A percentile compares a stretch with the other conserved stretches of the same genome.
Conservation (phyloP, 2,329 filamentous ascomycete species). For the Rhexocercosporidium sp. region DNA sequence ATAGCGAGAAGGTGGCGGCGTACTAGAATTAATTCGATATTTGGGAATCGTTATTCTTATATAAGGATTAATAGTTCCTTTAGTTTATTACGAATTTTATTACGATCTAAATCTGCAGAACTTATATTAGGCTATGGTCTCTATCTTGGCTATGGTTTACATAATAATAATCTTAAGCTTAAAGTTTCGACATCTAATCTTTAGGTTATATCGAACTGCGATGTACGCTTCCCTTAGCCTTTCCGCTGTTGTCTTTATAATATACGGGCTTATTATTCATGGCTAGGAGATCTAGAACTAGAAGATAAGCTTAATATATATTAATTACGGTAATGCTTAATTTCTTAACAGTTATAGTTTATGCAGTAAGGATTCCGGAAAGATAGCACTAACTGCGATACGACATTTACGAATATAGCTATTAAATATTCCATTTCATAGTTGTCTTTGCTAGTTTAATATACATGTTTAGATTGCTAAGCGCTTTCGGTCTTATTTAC, state of each 20-base stretch:
- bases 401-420: slow-evolving; percentile 38
- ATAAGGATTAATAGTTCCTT: slow-evolving; percentile 47
- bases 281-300: slow-evolving; percentile 27
- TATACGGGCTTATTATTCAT: slow-evolving; percentile 33
- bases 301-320: slow-evolving; percentile 29
- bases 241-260: slow-evolving; percentile 35
- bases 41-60: slow-evolving; percentile 47
- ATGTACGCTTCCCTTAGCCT: slow-evolving; percentile 36
- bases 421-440: slow-evolving; percentile 42
- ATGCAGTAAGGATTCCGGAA: slow-evolving; percentile 35
- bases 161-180: slow-evolving; percentile 34
- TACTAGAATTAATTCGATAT: slow-evolving; percentile 47
- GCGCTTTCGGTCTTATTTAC: slow-evolving; percentile 28
- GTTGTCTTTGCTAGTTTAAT: slow-evolving; percentile 37
- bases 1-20: slow-evolving; percentile 43
- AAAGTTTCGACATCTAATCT: slow-evolving; percentile 25
- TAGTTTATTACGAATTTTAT: slow-evolving; percentile 49
- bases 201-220: slow-evolving; percentile 30
- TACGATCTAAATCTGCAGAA: slow-evolving; percentile 43
- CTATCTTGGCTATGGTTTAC: background rate
- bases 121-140: slow-evolving; percentile 44
- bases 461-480: slow-evolving; percentile 35
- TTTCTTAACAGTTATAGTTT: slow-evolving; percentile 26
- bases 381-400: slow-evolving; percentile 33
- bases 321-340: slow-evolving; percentile 23